phyloP scores from a whole-genome alignment of 2,329 filamentous ascomycete species.

The Aureobasidium pullulans region DNA sequence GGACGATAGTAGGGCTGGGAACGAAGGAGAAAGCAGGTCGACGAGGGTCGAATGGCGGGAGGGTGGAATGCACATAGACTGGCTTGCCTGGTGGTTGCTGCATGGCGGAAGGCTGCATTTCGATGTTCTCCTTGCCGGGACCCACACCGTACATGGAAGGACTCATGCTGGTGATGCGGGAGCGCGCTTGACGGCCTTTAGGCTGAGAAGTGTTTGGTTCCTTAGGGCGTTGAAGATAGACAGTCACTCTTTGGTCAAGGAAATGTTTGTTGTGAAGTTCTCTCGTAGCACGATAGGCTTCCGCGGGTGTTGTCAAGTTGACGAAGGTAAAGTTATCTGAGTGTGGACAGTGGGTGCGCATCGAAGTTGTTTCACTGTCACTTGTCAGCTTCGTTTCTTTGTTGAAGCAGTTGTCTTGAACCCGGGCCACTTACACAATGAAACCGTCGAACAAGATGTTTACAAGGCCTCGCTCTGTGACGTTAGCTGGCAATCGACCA shows the following conservation, averaged over 20 bases:
- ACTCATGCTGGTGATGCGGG: not conserved
- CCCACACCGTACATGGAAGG: not conserved
- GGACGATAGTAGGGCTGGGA: not conserved
- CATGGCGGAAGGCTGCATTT: not conserved
- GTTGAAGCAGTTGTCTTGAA: not conserved
- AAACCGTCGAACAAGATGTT: not conserved
- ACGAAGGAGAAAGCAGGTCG: not conserved
- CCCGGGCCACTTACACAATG: not conserved
- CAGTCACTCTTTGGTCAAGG: not conserved
- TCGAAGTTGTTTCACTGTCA: slow-evolving; percentile 4
- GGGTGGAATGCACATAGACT: not conserved
- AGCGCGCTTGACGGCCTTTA: not conserved
- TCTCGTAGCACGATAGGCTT: slow-evolving; percentile 1
- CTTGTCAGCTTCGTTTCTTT: not conserved
- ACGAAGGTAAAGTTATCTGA: not conserved
- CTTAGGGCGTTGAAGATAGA: not conserved
- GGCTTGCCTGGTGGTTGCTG: not conserved
- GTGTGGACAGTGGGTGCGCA: slow-evolving; percentile 1
- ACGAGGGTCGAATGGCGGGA: not conserved
- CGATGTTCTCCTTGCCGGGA: too few species aligned
- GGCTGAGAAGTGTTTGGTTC: not conserved
- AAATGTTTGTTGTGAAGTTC: not conserved
- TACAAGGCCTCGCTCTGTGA: not conserved
- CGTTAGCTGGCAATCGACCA: not conserved
- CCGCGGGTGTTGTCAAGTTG: not conserved